phyloP scores from a whole-genome alignment of 2,329 filamentous ascomycete species.

The Xylariaceae sp. region DNA sequence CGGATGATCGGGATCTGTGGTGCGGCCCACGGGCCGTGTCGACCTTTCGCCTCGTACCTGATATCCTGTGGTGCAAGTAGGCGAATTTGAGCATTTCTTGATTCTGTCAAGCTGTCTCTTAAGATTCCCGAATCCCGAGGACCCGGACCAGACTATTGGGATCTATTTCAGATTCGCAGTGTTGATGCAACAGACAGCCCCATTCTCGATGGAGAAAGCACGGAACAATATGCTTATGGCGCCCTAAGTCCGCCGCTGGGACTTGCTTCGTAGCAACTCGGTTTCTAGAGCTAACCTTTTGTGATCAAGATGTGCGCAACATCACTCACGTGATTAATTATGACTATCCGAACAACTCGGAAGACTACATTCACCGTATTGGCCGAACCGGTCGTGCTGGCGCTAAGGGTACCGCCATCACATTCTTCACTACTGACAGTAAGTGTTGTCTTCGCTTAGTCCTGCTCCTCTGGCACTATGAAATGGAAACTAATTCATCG shows the following conservation, averaged over 20 bases:
- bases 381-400: conserved; percentile 95
- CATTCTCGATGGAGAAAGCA: conserved; percentile 51
- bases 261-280: conserved; percentile 54
- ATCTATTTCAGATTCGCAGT: conserved; percentile 49
- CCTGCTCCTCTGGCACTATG: not conserved
- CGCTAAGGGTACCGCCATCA: conserved; percentile 92
- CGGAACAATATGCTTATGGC: conserved; percentile 49
- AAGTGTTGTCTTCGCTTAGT: conserved; percentile 45
- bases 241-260: conserved; percentile 52
- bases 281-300: conserved; percentile 74
- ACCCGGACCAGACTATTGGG: conserved; percentile 49
- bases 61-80: conserved; percentile 62
- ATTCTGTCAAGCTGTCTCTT: conserved; percentile 65
- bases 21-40: conserved; percentile 68
- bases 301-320: conserved; percentile 92
- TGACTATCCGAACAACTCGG: conserved; percentile 99
- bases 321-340: conserved; percentile 99
- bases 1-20: conserved; percentile 82
- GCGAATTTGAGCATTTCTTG: conserved; percentile 74
- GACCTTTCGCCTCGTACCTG: conserved; percentile 70
- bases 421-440: conserved; percentile 99
- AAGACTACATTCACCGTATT: conserved; percentile 97
- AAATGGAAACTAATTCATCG: conserved; percentile 41
- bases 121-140: conserved; percentile 54
- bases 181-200: conserved; percentile 59